Base-by-base conservation (phyloP, 495 filamentous ascomycete genomes). In the Pseudomonodictys pantanalensis region DNA sequence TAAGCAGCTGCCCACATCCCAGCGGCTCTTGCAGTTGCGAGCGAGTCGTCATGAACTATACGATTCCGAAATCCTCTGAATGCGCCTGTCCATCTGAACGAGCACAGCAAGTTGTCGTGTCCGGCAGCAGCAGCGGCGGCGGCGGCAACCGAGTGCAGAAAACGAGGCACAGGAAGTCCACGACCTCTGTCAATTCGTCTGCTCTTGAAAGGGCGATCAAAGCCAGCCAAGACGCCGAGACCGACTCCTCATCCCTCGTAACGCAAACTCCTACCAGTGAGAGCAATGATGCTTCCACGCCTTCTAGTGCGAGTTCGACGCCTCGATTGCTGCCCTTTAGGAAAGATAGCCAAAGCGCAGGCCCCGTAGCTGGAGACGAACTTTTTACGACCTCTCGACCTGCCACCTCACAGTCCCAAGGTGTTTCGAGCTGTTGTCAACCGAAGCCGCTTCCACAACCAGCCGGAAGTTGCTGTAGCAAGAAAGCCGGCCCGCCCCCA, bases 1-100 rank as follows among this genome's bases (percentile, higher is more conserved):
- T 91, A 18, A 86, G 85, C 50, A 83, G 82, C 52, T 95, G 90
- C 65, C 86, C 87, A 44, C 90, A 92, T 70, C 81, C 83, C 2
- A 81, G 81, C 49, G 81, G 81, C 4, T 78, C 78, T 18, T 87
- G 83, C 62, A 77, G 72, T 52, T 87, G 84, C 63, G 73, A 77
- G 39, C 79, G 75, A 53, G 68, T 73, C 56, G 75, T 78, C 17
- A 75, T 84, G 52, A 81, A 60, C 48, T 69, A 67, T 39, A 65
- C 64, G 9, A 64, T 69, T 24, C 67, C 67, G 18, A 69, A 67
- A 35, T 51, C 59, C 24, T 67, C 62, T 17, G 59, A 58, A 28
- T 65, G 62, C 44, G 57, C 50, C 29, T 62, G 58, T 58, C 51
- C 58, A 9, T 45, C 61, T 0, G 46, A 50, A 12, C 58, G 38